phyloP scores from a whole-genome alignment of 768 basidiomycete species.

The Daedaleopsis nitida region DNA sequence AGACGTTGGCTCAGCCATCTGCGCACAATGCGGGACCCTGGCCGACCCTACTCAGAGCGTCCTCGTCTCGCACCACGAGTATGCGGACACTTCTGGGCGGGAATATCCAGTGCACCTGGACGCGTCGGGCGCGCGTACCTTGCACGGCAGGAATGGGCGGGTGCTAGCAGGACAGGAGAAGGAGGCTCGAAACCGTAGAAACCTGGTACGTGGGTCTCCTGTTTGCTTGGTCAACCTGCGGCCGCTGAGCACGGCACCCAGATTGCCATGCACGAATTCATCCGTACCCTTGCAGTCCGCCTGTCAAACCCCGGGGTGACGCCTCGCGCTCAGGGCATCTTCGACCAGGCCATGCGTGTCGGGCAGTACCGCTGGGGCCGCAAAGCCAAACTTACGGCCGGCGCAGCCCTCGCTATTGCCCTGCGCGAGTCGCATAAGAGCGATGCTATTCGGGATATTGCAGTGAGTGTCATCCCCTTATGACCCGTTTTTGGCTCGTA shows the following conservation, averaged over 20 bases:
- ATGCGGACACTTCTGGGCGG: slow-evolving; percentile 36
- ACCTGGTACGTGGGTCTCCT: slow-evolving; percentile 46
- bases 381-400: slow-evolving; percentile 68
- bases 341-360: slow-evolving; percentile 64
- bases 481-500: slow-evolving; percentile 4
- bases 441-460: slow-evolving; percentile 68
- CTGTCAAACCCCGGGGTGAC: slow-evolving; percentile 62
- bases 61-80: slow-evolving; percentile 50
- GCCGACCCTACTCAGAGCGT: slow-evolving; percentile 61
- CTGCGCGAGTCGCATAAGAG: slow-evolving; percentile 71
- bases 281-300: slow-evolving; percentile 58
- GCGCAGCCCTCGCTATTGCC: slow-evolving; percentile 68
- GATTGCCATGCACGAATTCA: slow-evolving; percentile 66
- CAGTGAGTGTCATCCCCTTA: slow-evolving; percentile 39
- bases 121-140: slow-evolving; percentile 29
- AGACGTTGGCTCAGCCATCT: slow-evolving; percentile 61
- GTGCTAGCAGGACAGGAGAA: slow-evolving; percentile 66
- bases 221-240: slow-evolving; percentile 20
- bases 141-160: slow-evolving; percentile 58
- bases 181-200: slow-evolving; percentile 63
- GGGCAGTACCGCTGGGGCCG: slow-evolving; percentile 73
- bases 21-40: slow-evolving; percentile 73
- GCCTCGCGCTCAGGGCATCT: slow-evolving; percentile 66
- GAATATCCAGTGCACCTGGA: slow-evolving; percentile 33
- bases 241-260: slow-evolving; percentile 29